Base-by-base conservation (phyloP, 768 basidiomycete genomes). In the Suillus cothurnatus region DNA sequence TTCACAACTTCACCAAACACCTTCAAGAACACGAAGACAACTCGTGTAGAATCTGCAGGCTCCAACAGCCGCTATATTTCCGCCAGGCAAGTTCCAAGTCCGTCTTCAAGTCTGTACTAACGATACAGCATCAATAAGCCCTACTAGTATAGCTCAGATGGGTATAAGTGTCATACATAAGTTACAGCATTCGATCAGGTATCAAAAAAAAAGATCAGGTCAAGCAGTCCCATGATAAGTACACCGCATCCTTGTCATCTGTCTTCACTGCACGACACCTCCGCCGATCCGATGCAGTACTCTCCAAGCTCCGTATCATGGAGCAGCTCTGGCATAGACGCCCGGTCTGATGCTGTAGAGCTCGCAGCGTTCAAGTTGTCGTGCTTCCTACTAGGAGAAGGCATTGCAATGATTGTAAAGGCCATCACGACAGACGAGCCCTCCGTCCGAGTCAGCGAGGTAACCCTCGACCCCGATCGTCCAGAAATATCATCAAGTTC, bases 341-440 rank as follows among this genome's bases (percentile, higher is more conserved):
- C 66, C 41, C 26, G 52, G 19, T 31, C 50, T n/a, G 53, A 36
- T 26, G 43, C 15, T 12, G 28, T 47, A 4, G 58, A 14, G 12
- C 41, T 1, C 31, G 55, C 6, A 19, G 34, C 32, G 23, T n/a
- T n/a, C n/a, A n/a, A n/a, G n/a, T 19, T 36, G 21, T 62, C 61
- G 38, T 34, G 38, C 28, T 31, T 38, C 36, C 45, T 45, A 63
- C 32, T 41, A 62, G 68, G 71, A 8, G 67, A 72, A 17, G 84
- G 81, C 80, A 85, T 81, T 9, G 77, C 70, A 55, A 85, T n/a
- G n/a, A n/a, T 76, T 17, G 79, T 67, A 21, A 84, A 78, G 4
- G 79, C 77, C 17, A 85, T 73, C 59, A 78, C 79, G 39, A 83
- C 15, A 17, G 64, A 72, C 52, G 68, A 50, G 8, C 61, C 64